Evolutionary conservation across 2,329 filamentous ascomycete genomes (phyloP).

Genomic region (Colletotrichum sp.): DNA sequence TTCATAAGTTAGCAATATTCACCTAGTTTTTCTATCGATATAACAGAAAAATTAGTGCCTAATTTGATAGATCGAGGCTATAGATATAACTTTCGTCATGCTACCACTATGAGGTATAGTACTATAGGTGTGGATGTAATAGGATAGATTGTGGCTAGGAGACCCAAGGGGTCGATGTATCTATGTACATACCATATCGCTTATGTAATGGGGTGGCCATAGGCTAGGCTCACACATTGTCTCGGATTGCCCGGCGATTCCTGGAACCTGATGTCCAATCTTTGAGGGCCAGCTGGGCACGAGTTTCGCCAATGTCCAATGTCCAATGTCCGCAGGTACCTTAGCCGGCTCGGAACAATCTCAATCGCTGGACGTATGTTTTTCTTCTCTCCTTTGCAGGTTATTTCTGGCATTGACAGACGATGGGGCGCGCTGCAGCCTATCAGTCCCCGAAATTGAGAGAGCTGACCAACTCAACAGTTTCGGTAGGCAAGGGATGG

Average conservation of each 20-base stretch:
- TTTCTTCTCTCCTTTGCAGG: neutral
- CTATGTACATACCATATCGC: no score
- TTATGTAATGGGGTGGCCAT: no score
- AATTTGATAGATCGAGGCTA: no score
- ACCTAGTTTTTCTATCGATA: no score
- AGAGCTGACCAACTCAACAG: slow-evolving; percentile 4
- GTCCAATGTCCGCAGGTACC: neutral
- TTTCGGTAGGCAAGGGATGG: slow-evolving; percentile 1
- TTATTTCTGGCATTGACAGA: neutral
- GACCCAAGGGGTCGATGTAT: no score
- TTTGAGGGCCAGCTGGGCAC: neutral
- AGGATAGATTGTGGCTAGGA: no score
- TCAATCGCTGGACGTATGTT: neutral
- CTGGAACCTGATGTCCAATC: neutral
- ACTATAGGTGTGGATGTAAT: no score
- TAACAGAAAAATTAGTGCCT: no score
- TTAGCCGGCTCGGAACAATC: neutral
- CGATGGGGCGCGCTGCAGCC: neutral
- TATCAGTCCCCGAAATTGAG: neutral
- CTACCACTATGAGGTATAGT: no score
- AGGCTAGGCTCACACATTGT: no score
- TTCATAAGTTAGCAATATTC: no score
- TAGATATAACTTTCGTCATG: no score
- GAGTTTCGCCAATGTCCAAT: neutral
- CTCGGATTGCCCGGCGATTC: neutral